A percentile compares a stretch with the other conserved stretches of the same genome.
Evolutionary conservation across 2,329 filamentous ascomycete species (phyloP).

Genomic region (Zymoseptoria brevis): DNA sequence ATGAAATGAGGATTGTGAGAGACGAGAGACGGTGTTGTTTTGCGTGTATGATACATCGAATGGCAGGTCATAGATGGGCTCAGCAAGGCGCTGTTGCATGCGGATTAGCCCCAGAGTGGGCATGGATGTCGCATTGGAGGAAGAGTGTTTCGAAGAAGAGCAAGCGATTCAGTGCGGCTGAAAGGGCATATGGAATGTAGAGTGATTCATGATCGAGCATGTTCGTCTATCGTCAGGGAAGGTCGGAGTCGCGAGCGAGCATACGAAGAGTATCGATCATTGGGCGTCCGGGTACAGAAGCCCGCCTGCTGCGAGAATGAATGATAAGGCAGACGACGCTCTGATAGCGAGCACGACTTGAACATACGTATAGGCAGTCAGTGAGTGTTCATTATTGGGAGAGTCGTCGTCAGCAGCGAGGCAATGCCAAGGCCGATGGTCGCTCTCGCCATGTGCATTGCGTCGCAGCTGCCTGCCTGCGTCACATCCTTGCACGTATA

Average conservation of each 20-base stretch:
- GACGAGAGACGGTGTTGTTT: background rate
- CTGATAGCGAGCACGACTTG: no score
- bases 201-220: no score
- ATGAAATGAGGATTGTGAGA: slow-evolving; percentile 5
- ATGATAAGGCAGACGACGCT: no score
- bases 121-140: background rate
- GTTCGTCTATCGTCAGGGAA: no score
- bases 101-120: background rate
- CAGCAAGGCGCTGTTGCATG: background rate
- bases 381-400: no score
- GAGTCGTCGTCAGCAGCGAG: background rate
- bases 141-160: background rate
- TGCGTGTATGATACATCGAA: background rate
- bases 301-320: no score
- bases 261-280: no score
- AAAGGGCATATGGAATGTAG: no score
- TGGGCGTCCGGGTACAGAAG: no score
- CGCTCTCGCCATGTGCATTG: background rate
- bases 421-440: background rate
- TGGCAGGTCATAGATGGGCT: background rate
- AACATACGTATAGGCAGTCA: no score
- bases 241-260: no score
- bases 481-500: background rate
- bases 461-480: background rate
- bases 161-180: background rate